Conservation (phyloP, 257 asterid species). For the Eustoma russellianum region DNA sequence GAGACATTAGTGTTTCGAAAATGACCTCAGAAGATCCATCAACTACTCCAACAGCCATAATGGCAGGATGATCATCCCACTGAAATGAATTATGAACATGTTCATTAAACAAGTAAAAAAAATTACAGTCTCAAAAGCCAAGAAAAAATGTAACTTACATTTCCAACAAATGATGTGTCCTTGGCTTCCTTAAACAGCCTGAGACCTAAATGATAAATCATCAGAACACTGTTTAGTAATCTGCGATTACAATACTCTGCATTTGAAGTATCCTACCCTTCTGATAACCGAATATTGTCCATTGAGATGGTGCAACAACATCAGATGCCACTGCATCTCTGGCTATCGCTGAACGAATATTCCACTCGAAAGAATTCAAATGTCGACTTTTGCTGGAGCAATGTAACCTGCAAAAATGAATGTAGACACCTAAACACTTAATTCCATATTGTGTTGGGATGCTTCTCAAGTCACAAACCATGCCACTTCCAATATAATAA, state of each 20-base stretch:
- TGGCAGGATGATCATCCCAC: conserved; percentile 89
- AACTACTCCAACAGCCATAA: conserved; percentile 92
- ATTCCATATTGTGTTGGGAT: too few relatives aligned
- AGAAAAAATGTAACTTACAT: conserved; percentile 42
- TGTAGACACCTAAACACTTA: neutral
- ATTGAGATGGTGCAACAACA: conserved; percentile 64
- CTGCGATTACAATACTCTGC: conserved; percentile 12
- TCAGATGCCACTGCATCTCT: conserved; percentile 67
- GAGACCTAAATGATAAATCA: conserved; percentile 39
- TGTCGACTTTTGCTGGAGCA: conserved; percentile 37
- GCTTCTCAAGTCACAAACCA: too few relatives aligned
- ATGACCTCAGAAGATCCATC: conserved; percentile 75
- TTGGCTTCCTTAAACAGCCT: conserved; percentile 90
- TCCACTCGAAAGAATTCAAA: conserved; percentile 63
- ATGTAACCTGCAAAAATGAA: conserved; percentile 52
- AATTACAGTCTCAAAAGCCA: conserved; percentile 6
- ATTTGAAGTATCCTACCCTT: conserved; percentile 50
- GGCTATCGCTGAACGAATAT: conserved; percentile 55
- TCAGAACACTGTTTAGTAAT: conserved; percentile 10
- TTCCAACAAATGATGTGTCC: conserved; percentile 58
- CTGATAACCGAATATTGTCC: conserved; percentile 93
- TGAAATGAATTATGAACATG: conserved; percentile 16
- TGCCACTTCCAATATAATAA: too few relatives aligned
- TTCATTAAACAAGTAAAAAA: conserved; percentile 1
- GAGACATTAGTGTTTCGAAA: conserved; percentile 69